Percentiles rank a stretch among this genome's conserved stretches.
Evolutionary conservation across 2,329 filamentous ascomycete genomes (phyloP).

Genomic region (Penicillium sp.): DNA sequence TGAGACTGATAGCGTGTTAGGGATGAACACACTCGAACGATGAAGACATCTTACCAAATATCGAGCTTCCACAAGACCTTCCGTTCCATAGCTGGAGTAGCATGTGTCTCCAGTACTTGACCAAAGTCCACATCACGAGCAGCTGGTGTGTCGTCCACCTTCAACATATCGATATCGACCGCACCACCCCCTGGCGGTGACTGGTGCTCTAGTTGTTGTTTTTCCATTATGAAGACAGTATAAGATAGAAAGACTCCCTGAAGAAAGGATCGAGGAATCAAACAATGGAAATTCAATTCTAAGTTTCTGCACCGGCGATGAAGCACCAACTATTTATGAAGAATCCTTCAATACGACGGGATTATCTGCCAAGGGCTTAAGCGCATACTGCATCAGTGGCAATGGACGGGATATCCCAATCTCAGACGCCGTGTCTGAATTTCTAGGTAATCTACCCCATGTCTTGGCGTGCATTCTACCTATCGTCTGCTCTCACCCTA

Average conservation of each 20-base stretch:
- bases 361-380: too few relatives aligned
- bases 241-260: too few relatives aligned
- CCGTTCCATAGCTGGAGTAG: slow-evolving; percentile 21
- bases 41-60: slow-evolving; percentile 20
- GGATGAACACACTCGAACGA: slow-evolving; percentile 28
- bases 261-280: too few relatives aligned
- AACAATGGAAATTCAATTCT: too few relatives aligned
- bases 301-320: too few relatives aligned
- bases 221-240: slow-evolving; percentile 16
- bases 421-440: neutral
- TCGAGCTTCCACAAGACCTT: slow-evolving; percentile 27
- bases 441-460: neutral
- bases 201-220: too few relatives aligned
- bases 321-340: too few relatives aligned
- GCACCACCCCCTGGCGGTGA: slow-evolving; percentile 1
- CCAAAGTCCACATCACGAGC: slow-evolving; percentile 26
- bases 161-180: slow-evolving; percentile 17
- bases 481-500: neutral
- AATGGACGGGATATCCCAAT: neutral
- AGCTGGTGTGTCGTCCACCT: slow-evolving; percentile 7
- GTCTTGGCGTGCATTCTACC: neutral
- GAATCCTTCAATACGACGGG: too few relatives aligned
- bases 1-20: slow-evolving; percentile 8
- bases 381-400: neutral
- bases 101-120: slow-evolving; percentile 21